These are phyloP conservation scores for Kalmanozyma brasiliensis DNA, from an alignment of 1,284 basidiomycete species.

Conservation along the genomic window DNA sequence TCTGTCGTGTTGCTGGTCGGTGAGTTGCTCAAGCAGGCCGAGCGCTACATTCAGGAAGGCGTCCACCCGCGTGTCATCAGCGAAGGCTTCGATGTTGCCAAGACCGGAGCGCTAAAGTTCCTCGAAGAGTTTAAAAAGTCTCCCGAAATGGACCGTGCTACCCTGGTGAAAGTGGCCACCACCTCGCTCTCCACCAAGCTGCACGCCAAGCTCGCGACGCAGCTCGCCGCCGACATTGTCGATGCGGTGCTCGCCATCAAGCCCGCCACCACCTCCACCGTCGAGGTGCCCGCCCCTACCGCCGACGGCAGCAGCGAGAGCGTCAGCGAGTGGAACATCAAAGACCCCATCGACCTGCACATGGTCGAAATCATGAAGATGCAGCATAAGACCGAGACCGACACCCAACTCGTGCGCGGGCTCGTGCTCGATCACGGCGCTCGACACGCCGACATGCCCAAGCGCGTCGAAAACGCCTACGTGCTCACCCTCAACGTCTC, in stretches of 20 bases:
- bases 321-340: constrained; percentile 62
- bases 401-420: constrained; percentile 95
- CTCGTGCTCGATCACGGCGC: constrained; percentile 93
- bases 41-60: constrained; percentile 96
- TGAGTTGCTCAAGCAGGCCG: constrained; percentile 95
- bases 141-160: constrained; percentile 81
- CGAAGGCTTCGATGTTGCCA: constrained; percentile 95
- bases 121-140: constrained; percentile 87
- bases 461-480: constrained; percentile 94
- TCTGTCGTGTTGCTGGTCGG: constrained; percentile 97
- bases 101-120: constrained; percentile 95
- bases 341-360: constrained; percentile 89
- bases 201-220: constrained; percentile 81
- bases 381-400: constrained; percentile 97
- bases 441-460: constrained; percentile 98
- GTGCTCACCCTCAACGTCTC: constrained; percentile 97
- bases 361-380: constrained; percentile 99
- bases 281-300: constrained; percentile 51
- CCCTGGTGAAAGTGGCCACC: constrained; percentile 89
- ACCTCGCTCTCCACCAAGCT: constrained; percentile 96
- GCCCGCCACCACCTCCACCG: constrained; percentile 49
- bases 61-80: constrained; percentile 96
- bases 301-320: constrained; percentile 59
- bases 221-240: constrained; percentile 90
- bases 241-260: constrained; percentile 94